Evolutionary conservation across 805 yeast species (phyloP), one percentile per base, ranked within the genome.

Genomic region (Saturnispora mendoncae): DNA sequence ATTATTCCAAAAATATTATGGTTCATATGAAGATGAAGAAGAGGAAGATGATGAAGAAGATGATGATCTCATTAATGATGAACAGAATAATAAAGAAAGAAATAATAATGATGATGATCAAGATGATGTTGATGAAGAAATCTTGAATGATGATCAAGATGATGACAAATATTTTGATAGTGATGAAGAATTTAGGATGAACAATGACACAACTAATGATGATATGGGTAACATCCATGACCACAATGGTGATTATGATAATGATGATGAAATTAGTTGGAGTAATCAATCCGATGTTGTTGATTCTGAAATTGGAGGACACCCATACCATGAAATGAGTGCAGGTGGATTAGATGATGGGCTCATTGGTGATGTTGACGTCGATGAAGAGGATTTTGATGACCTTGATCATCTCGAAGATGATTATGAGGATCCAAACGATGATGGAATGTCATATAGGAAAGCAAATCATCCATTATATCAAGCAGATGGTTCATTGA

Each of bases 351-450:
- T 46, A 37, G 62, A 72, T 37, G 81, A 71, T 17, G 83, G 78
- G 42, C 81, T 76, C 20, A 49, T 45, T 78, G 78, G 35, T 21
- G 46, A 44, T 15, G 51, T 37, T 14, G 46, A 41, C 20, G 46
- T 43, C 37, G 54, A 39, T 10, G 51, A 45, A 10, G 46, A 44
- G 19, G 48, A 40, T 15, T 67, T 78, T 50, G 85, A 78, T 53
- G 84, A 78, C 51, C 82, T 46, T 24, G 50, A 53, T 9, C 62
- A 58, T 26, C 60, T 35, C 21, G 83, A 73, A 12, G 86, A 81
- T 45, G 87, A 79, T 46, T 80, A 82, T 52, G 76, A 74, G 51
- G 88, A 82, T 54, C 88, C 90, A 1, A 80, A 82, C 53, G 90
- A 83, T 56, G 90, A 82, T 53, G 90, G 90, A 0, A 76, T 74